phyloP scores from a whole-genome alignment of 768 basidiomycete genomes.

The Tylopilus subfusipes region DNA sequence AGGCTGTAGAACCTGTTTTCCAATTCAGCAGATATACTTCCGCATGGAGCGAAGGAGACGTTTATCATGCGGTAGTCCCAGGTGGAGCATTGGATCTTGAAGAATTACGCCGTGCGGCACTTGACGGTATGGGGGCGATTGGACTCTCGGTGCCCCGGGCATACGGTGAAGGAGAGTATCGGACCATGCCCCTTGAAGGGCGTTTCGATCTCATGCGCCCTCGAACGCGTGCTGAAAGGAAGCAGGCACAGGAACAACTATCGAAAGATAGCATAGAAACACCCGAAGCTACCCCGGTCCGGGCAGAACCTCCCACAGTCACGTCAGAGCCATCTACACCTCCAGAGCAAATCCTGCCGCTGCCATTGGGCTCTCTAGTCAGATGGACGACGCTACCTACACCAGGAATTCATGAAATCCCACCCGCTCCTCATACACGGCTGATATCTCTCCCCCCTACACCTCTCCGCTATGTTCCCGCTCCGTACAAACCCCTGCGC shows the following conservation, averaged over 20 bases:
- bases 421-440: constrained; percentile 55
- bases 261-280: constrained; percentile 3
- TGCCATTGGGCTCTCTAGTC: constrained; percentile 33
- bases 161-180: constrained; percentile 67
- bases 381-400: constrained; percentile 57
- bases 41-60: constrained; percentile 60
- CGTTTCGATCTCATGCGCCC: constrained; percentile 81
- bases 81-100: constrained; percentile 38
- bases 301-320: constrained; percentile 2
- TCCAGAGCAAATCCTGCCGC: constrained; percentile 26
- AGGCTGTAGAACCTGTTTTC: constrained; percentile 38
- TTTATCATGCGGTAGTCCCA: neutral
- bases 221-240: constrained; percentile 23
- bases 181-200: constrained; percentile 79
- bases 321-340: constrained; percentile 37
- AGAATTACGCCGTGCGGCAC: constrained; percentile 35
- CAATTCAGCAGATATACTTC: constrained; percentile 65
- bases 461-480: constrained; percentile 21
- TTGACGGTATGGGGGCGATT: constrained; percentile 28
- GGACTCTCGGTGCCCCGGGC: constrained; percentile 9
- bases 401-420: constrained; percentile 58
- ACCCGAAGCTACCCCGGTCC: constrained; percentile 17
- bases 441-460: constrained; percentile 47
- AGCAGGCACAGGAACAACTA: neutral
- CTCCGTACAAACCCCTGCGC: constrained; percentile 15